These are phyloP conservation scores for Flaveria floridana DNA, from an alignment of 140 eudicot species.

Conservation along the genomic window DNA sequence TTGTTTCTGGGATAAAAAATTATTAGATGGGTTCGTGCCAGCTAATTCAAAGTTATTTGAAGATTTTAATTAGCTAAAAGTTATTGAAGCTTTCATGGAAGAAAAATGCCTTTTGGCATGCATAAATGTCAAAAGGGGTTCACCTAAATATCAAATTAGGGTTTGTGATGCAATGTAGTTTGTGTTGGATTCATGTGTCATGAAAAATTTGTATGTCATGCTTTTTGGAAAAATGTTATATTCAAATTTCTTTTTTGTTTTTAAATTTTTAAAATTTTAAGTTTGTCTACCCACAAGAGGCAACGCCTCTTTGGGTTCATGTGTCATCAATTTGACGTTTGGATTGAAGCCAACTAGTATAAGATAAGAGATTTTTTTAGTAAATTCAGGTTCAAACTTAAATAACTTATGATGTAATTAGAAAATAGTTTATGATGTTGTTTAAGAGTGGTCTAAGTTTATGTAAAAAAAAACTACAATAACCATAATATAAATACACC, in stretches of 20 bases:
- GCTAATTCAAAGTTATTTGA: constrained; percentile 28
- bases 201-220: constrained; percentile 17
- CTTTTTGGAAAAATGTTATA: constrained; percentile 17
- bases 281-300: too few relatives aligned
- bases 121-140: constrained; percentile 59
- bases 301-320: too few relatives aligned
- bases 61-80: constrained; percentile 22
- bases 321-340: too few relatives aligned
- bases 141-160: constrained; percentile 49
- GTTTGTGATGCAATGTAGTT: constrained; percentile 27
- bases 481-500: background rate
- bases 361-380: too few relatives aligned
- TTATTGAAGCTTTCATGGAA: constrained; percentile 33
- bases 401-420: too few relatives aligned
- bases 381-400: too few relatives aligned
- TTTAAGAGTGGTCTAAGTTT: too few relatives aligned
- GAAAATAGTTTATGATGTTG: too few relatives aligned
- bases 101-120: constrained; percentile 41
- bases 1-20: constrained; percentile 28
- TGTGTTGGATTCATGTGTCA: constrained; percentile 27
- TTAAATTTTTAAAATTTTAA: too few relatives aligned
- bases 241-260: constrained; percentile 14
- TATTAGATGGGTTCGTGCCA: constrained; percentile 42
- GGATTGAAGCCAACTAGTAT: too few relatives aligned
- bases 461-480: too few relatives aligned